Evolutionary conservation across 2,329 filamentous ascomycete genomes (phyloP).

Genomic region (Coniochaeta hoffmannii): DNA sequence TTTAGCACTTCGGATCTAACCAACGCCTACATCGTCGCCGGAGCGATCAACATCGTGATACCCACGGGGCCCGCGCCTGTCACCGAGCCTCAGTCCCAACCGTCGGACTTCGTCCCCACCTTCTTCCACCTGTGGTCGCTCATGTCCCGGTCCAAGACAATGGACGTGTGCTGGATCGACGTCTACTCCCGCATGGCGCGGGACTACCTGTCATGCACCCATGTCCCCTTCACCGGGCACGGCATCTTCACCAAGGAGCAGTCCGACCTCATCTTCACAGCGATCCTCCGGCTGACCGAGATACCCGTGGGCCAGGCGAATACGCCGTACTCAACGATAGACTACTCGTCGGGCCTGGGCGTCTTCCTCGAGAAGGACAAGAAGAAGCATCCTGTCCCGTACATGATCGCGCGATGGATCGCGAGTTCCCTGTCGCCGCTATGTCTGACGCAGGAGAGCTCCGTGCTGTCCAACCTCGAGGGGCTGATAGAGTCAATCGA

Average conservation of each 20-base stretch:
- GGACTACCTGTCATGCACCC: constrained; percentile 67
- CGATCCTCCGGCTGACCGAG: constrained; percentile 79
- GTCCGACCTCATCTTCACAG: constrained; percentile 86
- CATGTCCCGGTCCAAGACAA: constrained; percentile 78
- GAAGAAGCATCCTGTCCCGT: constrained; percentile 85
- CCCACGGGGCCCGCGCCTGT: constrained; percentile 74
- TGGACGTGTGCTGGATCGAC: constrained; percentile 84
- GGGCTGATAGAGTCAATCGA: constrained; percentile 91
- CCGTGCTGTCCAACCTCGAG: constrained; percentile 77
- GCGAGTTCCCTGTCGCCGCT: constrained; percentile 86
- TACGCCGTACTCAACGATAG: constrained; percentile 82
- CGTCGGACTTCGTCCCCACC: constrained; percentile 82
- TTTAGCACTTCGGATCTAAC: constrained; percentile 92
- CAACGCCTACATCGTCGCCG: constrained; percentile 87
- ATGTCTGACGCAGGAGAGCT: constrained; percentile 69
- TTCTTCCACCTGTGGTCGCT: constrained; percentile 97
- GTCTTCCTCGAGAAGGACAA: constrained; percentile 86
- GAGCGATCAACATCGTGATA: constrained; percentile 77
- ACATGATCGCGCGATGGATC: constrained; percentile 89
- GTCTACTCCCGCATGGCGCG: constrained; percentile 80
- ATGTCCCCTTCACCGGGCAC: constrained; percentile 76
- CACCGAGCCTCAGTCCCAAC: constrained; percentile 67
- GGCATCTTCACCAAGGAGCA: constrained; percentile 92
- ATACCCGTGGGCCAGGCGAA: constrained; percentile 95
- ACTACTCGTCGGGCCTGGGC: constrained; percentile 75